Evolutionary conservation across 169 alveolate species (phyloP).

Genomic region (Perkinsus marinus): DNA sequence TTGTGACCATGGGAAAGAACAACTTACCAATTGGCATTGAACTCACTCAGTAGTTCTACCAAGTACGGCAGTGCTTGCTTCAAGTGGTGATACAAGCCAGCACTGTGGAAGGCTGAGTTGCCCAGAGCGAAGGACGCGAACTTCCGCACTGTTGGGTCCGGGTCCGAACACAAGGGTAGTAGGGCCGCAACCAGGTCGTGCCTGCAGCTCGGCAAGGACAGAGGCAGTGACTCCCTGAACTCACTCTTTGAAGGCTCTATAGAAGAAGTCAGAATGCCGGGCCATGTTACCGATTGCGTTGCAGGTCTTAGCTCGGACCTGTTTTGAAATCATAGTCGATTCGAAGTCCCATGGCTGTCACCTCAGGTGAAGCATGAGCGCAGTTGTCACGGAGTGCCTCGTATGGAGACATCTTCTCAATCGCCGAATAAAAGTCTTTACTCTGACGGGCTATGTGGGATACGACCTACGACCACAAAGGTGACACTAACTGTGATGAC

Average conservation of each 20-base stretch:
- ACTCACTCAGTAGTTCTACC: conserved; percentile 49
- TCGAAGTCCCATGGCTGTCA: too few species aligned
- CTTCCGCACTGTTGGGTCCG: conserved; percentile 66
- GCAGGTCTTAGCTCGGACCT: conserved; percentile 64
- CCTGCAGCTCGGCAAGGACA: not conserved
- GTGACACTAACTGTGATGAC: not conserved
- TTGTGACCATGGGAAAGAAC: not conserved
- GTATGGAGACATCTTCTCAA: conserved; percentile 49
- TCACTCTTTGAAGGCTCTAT: conserved; percentile 5
- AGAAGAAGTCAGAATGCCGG: conserved; percentile 66
- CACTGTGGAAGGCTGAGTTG: conserved; percentile 71
- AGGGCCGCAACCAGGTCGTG: not conserved
- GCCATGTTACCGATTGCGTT: conserved; percentile 71
- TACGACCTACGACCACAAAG: conserved; percentile 27
- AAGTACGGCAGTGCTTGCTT: conserved; percentile 63
- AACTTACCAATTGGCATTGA: not conserved
- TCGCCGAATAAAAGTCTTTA: conserved; percentile 56
- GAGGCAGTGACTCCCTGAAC: not conserved
- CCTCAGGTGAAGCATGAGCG: conserved; percentile 41
- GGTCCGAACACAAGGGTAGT: conserved; percentile 43
- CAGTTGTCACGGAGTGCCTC: conserved; percentile 28
- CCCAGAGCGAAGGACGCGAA: conserved; percentile 81
- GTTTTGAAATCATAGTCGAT: conserved; percentile 19
- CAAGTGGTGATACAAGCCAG: conserved; percentile 53
- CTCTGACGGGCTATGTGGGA: conserved; percentile 52